Evolutionary conservation across 768 basidiomycete genomes (phyloP).

Genomic region (Phaffia australis): DNA sequence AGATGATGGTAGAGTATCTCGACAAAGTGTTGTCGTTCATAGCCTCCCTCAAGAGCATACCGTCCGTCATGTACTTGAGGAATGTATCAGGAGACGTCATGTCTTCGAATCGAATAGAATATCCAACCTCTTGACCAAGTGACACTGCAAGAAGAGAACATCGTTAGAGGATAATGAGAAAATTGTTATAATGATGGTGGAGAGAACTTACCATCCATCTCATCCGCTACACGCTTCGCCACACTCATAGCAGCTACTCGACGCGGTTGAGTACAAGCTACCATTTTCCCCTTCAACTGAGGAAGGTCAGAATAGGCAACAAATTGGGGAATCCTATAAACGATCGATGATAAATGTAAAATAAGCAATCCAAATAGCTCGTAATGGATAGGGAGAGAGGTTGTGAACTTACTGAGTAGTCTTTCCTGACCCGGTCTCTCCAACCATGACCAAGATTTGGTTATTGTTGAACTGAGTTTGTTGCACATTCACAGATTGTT

Average conservation of each 20-base stretch:
- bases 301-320: slow-evolving; percentile 88
- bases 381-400: neutral
- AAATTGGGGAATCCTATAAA: slow-evolving; percentile 80
- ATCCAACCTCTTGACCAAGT: slow-evolving; percentile 90
- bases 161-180: neutral
- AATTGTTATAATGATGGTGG: neutral
- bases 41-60: slow-evolving; percentile 93
- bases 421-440: slow-evolving; percentile 92
- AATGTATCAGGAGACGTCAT: slow-evolving; percentile 87
- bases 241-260: slow-evolving; percentile 97
- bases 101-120: slow-evolving; percentile 97
- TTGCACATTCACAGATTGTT: neutral
- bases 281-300: slow-evolving; percentile 74
- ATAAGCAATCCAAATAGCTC: neutral
- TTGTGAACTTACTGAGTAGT: slow-evolving; percentile 66
- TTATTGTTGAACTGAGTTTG: slow-evolving; percentile 53
- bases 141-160: slow-evolving; percentile 48
- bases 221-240: slow-evolving; percentile 95
- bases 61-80: slow-evolving; percentile 99
- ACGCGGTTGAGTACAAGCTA: slow-evolving; percentile 93
- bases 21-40: slow-evolving; percentile 88
- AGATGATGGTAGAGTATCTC: slow-evolving; percentile 92
- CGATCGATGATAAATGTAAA: too few relatives aligned
- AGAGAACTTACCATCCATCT: slow-evolving; percentile 76
- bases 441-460: slow-evolving; percentile 74